Conservation (phyloP, 1,284 basidiomycete genomes). For the Papiliotrema nemorosa region DNA sequence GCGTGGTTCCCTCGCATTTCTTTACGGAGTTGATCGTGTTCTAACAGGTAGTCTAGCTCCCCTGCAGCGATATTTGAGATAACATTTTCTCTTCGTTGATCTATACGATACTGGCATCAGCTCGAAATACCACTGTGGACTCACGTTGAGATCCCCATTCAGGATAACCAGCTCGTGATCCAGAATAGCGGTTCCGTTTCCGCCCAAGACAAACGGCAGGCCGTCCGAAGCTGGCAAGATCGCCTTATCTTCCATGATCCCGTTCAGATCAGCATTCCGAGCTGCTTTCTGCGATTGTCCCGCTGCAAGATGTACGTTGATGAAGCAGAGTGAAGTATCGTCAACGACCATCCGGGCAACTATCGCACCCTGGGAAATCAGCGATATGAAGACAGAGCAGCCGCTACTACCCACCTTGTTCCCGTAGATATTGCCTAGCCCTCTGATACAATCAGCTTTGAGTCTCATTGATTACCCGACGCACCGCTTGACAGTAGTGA, state of each 20-base stretch:
- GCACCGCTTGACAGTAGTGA: slow-evolving; percentile 70
- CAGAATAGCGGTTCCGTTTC: slow-evolving; percentile 87
- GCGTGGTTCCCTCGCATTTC: slow-evolving; percentile 81
- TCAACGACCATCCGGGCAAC: slow-evolving; percentile 84
- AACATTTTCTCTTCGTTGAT: slow-evolving; percentile 78
- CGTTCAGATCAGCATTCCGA: slow-evolving; percentile 80
- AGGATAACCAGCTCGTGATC: slow-evolving; percentile 94
- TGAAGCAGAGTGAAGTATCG: slow-evolving; percentile 86
- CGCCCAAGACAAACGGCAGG: slow-evolving; percentile 77
- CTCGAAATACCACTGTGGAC: not conserved
- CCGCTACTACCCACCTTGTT: slow-evolving; percentile 68
- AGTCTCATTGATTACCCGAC: slow-evolving; percentile 2
- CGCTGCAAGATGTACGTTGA: slow-evolving; percentile 95
- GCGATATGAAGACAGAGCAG: not conserved
- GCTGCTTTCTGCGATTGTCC: slow-evolving; percentile 78
- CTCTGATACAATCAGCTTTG: slow-evolving; percentile 50
- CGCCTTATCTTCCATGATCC: slow-evolving; percentile 74
- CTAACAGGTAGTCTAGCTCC: slow-evolving; percentile 63
- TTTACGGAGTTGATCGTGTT: slow-evolving; percentile 84
- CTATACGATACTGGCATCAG: slow-evolving; percentile 75
- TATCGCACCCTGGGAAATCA: slow-evolving; percentile 68
- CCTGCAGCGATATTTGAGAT: slow-evolving; percentile 63
- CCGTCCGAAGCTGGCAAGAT: slow-evolving; percentile 61
- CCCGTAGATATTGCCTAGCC: slow-evolving; percentile 87
- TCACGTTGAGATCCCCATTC: slow-evolving; percentile 57